These are phyloP conservation scores for Chalaropsis thielavioides DNA, from an alignment of 2,329 filamentous ascomycete genomes.

Conservation along the genomic window DNA sequence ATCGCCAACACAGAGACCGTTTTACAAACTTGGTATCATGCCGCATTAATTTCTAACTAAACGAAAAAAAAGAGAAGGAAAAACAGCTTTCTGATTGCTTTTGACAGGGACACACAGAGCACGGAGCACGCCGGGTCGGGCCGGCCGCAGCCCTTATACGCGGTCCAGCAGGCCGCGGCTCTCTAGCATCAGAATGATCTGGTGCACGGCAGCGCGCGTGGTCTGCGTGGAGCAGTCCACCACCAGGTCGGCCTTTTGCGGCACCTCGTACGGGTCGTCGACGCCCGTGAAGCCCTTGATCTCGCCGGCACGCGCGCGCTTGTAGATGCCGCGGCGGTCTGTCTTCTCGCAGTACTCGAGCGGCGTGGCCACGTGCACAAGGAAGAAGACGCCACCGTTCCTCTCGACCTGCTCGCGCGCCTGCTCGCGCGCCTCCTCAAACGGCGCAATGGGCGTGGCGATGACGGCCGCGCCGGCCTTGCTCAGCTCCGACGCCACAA, in stretches of 20 bases:
- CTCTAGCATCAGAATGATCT: constrained; percentile 89
- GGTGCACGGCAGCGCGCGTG: constrained; percentile 86
- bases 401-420: constrained; percentile 78
- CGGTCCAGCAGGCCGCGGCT: constrained; percentile 74
- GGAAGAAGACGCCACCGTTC: constrained; percentile 71
- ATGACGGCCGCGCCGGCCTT: constrained; percentile 89
- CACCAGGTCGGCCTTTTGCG: constrained; percentile 64
- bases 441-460: constrained; percentile 88
- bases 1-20: background rate
- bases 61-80: background rate
- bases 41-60: constrained; percentile 13
- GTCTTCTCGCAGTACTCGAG: constrained; percentile 91
- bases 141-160: constrained; percentile 26
- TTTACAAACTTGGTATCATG: constrained; percentile 12
- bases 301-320: constrained; percentile 67
- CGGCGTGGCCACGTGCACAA: constrained; percentile 85
- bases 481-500: constrained; percentile 89
- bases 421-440: constrained; percentile 59
- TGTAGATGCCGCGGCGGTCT: constrained; percentile 83
- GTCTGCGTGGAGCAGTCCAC: constrained; percentile 78
- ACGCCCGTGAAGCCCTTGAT: constrained; percentile 98
- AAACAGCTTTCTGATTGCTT: constrained; percentile 1
- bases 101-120: background rate
- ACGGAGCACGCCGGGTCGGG: background rate
- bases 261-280: constrained; percentile 88